These are phyloP conservation scores for Galium porrigens DNA, from an alignment of 305 asterid genomes.

Conservation along the genomic window DNA sequence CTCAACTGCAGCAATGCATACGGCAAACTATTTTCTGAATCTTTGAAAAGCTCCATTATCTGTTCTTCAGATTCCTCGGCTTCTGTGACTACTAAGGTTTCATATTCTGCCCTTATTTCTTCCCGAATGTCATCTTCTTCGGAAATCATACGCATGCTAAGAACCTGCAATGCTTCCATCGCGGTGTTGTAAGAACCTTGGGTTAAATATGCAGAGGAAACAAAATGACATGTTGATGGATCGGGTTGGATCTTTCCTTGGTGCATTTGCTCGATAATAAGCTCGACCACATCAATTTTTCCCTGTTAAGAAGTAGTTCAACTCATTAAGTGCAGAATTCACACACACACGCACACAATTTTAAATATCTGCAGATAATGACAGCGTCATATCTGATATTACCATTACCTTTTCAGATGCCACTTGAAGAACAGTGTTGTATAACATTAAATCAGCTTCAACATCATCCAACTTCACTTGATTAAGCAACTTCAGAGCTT, in stretches of 20 bases:
- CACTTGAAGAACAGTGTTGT: constrained; percentile 50
- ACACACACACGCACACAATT: too few species aligned
- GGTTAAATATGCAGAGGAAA: constrained; percentile 46
- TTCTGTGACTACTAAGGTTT: constrained; percentile 39
- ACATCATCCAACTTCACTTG: constrained; percentile 36
- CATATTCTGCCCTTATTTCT: constrained; percentile 34
- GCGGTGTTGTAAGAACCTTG: constrained; percentile 48
- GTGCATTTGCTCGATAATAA: constrained; percentile 59
- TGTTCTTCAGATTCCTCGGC: constrained; percentile 30
- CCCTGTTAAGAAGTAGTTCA: constrained; percentile 30
- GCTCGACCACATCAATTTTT: constrained; percentile 57
- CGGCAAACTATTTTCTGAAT: constrained; percentile 30
- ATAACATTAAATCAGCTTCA: constrained; percentile 42
- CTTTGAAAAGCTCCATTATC: constrained; percentile 36
- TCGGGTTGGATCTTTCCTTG: constrained; percentile 59
- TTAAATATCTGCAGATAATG: not conserved
- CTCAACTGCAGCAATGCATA: constrained; percentile 55
- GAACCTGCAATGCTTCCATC: constrained; percentile 75
- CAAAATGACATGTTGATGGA: constrained; percentile 53
- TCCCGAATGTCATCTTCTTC: constrained; percentile 28
- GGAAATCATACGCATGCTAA: constrained; percentile 71
- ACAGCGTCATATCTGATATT: not conserved
- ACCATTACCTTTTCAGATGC: constrained; percentile 54
- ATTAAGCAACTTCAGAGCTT: constrained; percentile 41
- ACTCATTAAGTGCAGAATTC: not conserved